Evolutionary conservation across 768 basidiomycete species (phyloP), one percentile per base, ranked within the genome.

Genomic region (Amanita fuliginea): DNA sequence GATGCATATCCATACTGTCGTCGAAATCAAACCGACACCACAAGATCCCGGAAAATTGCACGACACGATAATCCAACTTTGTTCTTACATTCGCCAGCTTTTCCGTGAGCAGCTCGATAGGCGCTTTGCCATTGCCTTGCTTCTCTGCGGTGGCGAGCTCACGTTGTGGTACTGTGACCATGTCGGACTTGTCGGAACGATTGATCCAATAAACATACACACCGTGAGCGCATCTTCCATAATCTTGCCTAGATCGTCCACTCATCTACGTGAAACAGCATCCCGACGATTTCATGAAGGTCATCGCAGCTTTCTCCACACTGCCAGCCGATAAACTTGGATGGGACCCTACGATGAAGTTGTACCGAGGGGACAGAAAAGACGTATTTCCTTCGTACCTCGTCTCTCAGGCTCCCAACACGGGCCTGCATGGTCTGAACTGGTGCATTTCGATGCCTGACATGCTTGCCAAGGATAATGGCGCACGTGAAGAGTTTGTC

Each of bases 61-160:
- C 28, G 21, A 21, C 7, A 26, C 26, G 14, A 42, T 42, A n/a
- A 16, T 42, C 3, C 42, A 42, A 24, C 42, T 42, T 8, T 42
- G 42, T 26, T 26, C 13, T 16, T 54, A 56, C 26, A 51, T 54
- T 53, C 53, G 43, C n/a, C 53, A 49, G n/a, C 16, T 54, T 22
- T 42, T 55, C 21, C 35, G 41, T 8, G 52, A 55, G 41, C 54
- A 53, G 10, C 40, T 49, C 16, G 54, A 55, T 42, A 49, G 53
- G 11, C 53, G 46, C 1, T 54, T 54, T 19, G 45, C 41, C 18
- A 13, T 55, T 3, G 53, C 44, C 4, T 19, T 54, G 0, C 30
- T 54, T 3, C 39, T 53, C 9, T 45, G 53, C 36, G 32, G 19
- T 2, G 36, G 40, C 10, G 34, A 54, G 41, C 44, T 56, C 7